Evolutionary conservation across 352 stramenopile genomes (phyloP).

Genomic region (Phytophthora pini): DNA sequence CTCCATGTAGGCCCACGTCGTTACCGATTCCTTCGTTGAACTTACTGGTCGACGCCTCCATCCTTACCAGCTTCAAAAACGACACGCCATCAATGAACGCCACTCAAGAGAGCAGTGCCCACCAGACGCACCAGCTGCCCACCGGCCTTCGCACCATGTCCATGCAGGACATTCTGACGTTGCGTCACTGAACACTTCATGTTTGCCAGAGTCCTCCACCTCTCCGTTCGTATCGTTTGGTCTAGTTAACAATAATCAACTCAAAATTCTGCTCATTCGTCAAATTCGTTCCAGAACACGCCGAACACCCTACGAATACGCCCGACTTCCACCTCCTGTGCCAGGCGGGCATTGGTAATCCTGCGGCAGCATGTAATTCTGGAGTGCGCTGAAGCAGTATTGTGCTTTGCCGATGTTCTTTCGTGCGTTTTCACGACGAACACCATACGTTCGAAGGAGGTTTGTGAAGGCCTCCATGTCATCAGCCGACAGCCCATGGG

Average conservation of each 20-base stretch:
- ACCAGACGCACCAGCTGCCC: slow-evolving; percentile 13
- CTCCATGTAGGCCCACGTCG: slow-evolving; percentile 5
- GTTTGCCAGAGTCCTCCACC: slow-evolving; percentile 5
- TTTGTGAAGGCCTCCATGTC: slow-evolving; percentile 68
- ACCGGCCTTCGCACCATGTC: slow-evolving; percentile 60
- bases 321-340: slow-evolving; percentile 71
- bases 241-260: slow-evolving; percentile 19
- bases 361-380: slow-evolving; percentile 83
- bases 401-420: slow-evolving; percentile 89
- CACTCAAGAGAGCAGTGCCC: slow-evolving; percentile 10
- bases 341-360: slow-evolving; percentile 86
- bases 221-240: slow-evolving; percentile 23
- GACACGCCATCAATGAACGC: slow-evolving; percentile 32
- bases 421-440: slow-evolving; percentile 84
- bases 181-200: slow-evolving; percentile 32
- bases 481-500: slow-evolving; percentile 57
- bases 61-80: slow-evolving; percentile 71
- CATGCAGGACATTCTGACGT: slow-evolving; percentile 74
- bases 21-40: slow-evolving; percentile 63
- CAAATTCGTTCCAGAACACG: slow-evolving; percentile 19
- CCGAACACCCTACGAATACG: slow-evolving; percentile 52
- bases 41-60: slow-evolving; percentile 73
- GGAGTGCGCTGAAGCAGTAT: slow-evolving; percentile 84
- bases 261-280: slow-evolving; percentile 4
- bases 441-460: slow-evolving; percentile 75